phyloP scores from a whole-genome alignment of 257 asterid genomes.

The Lantana camara region DNA sequence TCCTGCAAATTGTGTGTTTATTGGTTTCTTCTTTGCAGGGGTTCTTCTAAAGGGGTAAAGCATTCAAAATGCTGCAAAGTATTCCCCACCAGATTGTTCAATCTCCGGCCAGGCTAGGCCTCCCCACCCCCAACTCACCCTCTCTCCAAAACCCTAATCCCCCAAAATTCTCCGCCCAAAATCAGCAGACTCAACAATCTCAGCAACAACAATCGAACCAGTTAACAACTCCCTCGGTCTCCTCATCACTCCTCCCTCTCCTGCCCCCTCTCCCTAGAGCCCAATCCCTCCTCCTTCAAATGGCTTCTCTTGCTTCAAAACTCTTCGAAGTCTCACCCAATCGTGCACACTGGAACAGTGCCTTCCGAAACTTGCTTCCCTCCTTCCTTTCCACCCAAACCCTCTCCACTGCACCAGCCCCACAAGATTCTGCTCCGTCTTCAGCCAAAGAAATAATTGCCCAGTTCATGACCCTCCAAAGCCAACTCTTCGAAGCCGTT shows the following conservation, averaged over 20 bases:
- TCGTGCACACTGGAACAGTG: constrained; percentile 72
- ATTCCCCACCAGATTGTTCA: constrained; percentile 82
- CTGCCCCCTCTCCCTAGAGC: constrained; percentile 93
- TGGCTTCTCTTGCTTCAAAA: constrained; percentile 81
- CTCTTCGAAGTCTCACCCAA: constrained; percentile 88
- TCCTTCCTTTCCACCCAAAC: constrained; percentile 65
- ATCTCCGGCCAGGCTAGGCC: constrained; percentile 88
- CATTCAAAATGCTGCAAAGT: constrained; percentile 60
- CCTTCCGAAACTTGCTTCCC: constrained; percentile 81
- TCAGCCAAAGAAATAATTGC: constrained; percentile 71
- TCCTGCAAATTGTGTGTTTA: background rate
- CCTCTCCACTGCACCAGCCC: constrained; percentile 46
- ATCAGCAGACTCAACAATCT: constrained; percentile 47
- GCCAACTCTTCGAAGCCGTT: constrained; percentile 83
- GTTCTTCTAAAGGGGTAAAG: background rate
- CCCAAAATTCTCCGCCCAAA: constrained; percentile 64
- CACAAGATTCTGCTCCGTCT: constrained; percentile 45
- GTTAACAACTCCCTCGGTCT: constrained; percentile 47
- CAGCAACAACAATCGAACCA: constrained; percentile 48
- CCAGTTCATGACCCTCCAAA: constrained; percentile 64
- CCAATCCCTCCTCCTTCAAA: constrained; percentile 75
- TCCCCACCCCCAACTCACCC: constrained; percentile 90
- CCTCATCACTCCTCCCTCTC: constrained; percentile 84
- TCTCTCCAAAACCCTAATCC: constrained; percentile 70
- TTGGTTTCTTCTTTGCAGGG: constrained; percentile 21